Conservation (phyloP, 768 basidiomycete species). For the Sutorius australiensis region DNA sequence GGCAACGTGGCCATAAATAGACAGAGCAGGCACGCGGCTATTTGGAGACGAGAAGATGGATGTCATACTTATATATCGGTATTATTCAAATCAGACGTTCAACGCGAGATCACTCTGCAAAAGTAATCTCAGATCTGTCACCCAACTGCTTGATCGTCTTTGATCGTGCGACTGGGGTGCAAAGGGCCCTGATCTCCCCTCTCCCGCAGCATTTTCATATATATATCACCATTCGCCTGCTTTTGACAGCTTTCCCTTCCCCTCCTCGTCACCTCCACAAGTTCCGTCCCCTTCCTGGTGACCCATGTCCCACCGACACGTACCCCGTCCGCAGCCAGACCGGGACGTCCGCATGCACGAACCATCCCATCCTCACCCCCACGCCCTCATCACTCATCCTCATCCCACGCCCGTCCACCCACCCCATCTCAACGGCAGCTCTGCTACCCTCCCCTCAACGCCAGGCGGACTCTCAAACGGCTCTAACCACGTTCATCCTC, state of each 20-base stretch:
- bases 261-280: slow-evolving; percentile 38
- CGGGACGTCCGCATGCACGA: slow-evolving; percentile 66
- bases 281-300: slow-evolving; percentile 23
- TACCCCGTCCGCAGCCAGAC: slow-evolving; percentile 52
- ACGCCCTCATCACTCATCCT: slow-evolving; percentile 41
- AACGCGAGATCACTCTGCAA: slow-evolving; percentile 37
- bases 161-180: slow-evolving; percentile 57
- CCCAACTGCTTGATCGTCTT: slow-evolving; percentile 50
- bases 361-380: slow-evolving; percentile 41
- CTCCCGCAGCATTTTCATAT: slow-evolving; percentile 44
- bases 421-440: slow-evolving; percentile 53
- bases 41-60: slow-evolving; percentile 37
- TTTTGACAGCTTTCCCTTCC: slow-evolving; percentile 45
- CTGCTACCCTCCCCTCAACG: slow-evolving; percentile 40
- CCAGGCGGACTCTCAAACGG: slow-evolving; percentile 45
- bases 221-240: slow-evolving; percentile 50
- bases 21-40: slow-evolving; percentile 54
- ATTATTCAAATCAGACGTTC: slow-evolving; percentile 37
- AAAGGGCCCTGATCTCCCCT: slow-evolving; percentile 42
- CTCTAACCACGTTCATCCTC: slow-evolving; percentile 35
- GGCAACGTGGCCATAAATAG: slow-evolving; percentile 44
- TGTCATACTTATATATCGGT: slow-evolving; percentile 33
- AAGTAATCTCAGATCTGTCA: slow-evolving; percentile 36
- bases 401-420: slow-evolving; percentile 33
- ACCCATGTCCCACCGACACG: slow-evolving; percentile 59